Conservation (phyloP, 1,284 basidiomycete genomes). For the Cerrena zonata region DNA sequence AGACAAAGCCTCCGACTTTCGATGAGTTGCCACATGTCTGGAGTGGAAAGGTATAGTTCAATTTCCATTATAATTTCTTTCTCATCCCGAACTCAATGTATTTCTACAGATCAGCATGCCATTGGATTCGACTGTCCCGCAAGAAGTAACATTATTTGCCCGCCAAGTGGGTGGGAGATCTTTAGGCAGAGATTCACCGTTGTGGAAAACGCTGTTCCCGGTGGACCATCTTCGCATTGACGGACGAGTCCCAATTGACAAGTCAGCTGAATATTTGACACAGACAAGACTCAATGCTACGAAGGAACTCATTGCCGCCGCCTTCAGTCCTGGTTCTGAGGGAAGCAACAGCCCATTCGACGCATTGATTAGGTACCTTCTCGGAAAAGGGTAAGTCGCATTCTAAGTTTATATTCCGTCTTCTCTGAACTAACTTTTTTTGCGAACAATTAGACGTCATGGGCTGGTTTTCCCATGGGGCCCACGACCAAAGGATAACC, state of each 20-base stretch:
- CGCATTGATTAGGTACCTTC: slow-evolving; percentile 62
- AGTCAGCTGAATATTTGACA: slow-evolving; percentile 68
- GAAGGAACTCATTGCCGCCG: slow-evolving; percentile 77
- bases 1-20: slow-evolving; percentile 36
- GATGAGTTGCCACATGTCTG: slow-evolving; percentile 57
- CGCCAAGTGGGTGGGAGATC: slow-evolving; percentile 66
- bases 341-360: slow-evolving; percentile 48
- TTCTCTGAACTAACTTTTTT: slow-evolving; percentile 4
- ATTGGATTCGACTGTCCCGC: slow-evolving; percentile 59
- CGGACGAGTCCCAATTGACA: slow-evolving; percentile 74
- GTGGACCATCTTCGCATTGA: slow-evolving; percentile 61
- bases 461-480: slow-evolving; percentile 85
- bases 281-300: slow-evolving; percentile 68
- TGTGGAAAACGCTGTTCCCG: slow-evolving; percentile 74
- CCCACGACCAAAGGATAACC: slow-evolving; percentile 59
- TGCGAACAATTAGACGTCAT: slow-evolving; percentile 57
- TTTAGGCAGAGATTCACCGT: slow-evolving; percentile 46
- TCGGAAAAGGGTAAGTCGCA: slow-evolving; percentile 67
- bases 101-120: slow-evolving; percentile 67
- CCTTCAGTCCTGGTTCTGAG: slow-evolving; percentile 52
- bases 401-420: slow-evolving; percentile 9
- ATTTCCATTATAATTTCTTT: slow-evolving; percentile 1
- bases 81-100: slow-evolving; percentile 2
- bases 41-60: slow-evolving; percentile 54
- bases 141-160: slow-evolving; percentile 60